Evolutionary conservation across 1,284 basidiomycete species (phyloP).

Genomic region (Irpex sp.): DNA sequence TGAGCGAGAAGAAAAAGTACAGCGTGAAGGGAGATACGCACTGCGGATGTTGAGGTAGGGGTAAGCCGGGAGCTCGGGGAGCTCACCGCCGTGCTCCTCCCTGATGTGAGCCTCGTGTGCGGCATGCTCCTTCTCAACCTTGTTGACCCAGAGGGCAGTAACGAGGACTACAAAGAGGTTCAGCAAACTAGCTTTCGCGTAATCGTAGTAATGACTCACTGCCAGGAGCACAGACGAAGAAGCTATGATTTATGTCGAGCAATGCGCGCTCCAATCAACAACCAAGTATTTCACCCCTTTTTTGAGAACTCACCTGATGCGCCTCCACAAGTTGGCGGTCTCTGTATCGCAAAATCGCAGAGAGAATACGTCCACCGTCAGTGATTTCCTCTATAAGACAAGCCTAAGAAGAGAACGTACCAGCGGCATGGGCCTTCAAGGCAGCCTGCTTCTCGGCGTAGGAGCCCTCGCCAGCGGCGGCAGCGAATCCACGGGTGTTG

Average conservation of each 20-base stretch:
- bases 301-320: slow-evolving; percentile 61
- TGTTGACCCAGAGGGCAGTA: slow-evolving; percentile 69
- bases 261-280: background rate
- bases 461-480: slow-evolving; percentile 35
- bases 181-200: slow-evolving; percentile 7
- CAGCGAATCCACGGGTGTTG: slow-evolving; percentile 35
- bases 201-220: slow-evolving; percentile 41
- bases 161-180: slow-evolving; percentile 48
- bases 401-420: slow-evolving; percentile 32
- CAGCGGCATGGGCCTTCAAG: slow-evolving; percentile 63
- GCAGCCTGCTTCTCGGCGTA: slow-evolving; percentile 57
- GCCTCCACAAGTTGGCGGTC: slow-evolving; percentile 79
- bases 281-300: background rate
- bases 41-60: slow-evolving; percentile 73
- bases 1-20: background rate
- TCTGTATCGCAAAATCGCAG: slow-evolving; percentile 36
- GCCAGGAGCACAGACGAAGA: slow-evolving; percentile 71
- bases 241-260: slow-evolving; percentile 37
- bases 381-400: slow-evolving; percentile 4
- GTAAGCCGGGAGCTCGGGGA: slow-evolving; percentile 70
- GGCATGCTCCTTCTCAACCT: slow-evolving; percentile 71
- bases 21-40: slow-evolving; percentile 11
- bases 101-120: slow-evolving; percentile 70
- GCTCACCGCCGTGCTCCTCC: slow-evolving; percentile 70
- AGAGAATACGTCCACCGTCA: slow-evolving; percentile 1